phyloP scores from a whole-genome alignment of 352 stramenopile species.

The Globisporangium cystogenes region DNA sequence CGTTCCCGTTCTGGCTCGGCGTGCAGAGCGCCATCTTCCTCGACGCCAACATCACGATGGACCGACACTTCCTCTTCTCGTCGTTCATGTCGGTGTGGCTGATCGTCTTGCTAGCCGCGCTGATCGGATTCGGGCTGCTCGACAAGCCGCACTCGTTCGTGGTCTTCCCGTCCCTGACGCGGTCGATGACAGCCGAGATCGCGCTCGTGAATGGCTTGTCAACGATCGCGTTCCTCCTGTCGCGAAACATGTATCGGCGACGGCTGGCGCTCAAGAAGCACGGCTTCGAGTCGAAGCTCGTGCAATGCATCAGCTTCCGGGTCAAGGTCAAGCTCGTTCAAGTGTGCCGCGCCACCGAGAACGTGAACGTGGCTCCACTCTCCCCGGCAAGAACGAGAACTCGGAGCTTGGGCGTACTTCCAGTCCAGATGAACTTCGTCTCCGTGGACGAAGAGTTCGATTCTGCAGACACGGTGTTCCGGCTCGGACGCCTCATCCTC shows the following conservation, averaged over 20 bases:
- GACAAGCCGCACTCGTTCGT: neutral
- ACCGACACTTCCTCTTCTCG: neutral
- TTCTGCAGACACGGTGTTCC: neutral
- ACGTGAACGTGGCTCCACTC: neutral
- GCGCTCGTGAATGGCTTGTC: slow-evolving; percentile 3
- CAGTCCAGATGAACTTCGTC: neutral
- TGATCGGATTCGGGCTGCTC: neutral
- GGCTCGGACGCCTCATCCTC: neutral
- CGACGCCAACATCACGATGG: slow-evolving; percentile 17
- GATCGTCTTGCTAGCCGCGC: neutral
- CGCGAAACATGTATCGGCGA: slow-evolving; percentile 2
- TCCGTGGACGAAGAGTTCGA: neutral
- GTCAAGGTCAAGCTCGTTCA: slow-evolving; percentile 4
- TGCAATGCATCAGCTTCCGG: slow-evolving; percentile 1
- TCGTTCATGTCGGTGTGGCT: neutral
- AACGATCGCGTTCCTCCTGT: neutral
- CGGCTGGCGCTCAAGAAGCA: neutral
- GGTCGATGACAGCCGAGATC: neutral
- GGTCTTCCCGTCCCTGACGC: neutral
- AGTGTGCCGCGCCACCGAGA: neutral
- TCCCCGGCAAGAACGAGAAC: neutral
- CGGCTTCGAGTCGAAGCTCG: neutral
- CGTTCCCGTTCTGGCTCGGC: slow-evolving; percentile 10
- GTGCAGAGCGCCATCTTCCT: slow-evolving; percentile 14
- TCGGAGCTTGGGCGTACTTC: neutral